Evolutionary conservation across 2,329 filamentous ascomycete genomes (phyloP).

Genomic region (Colletotrichum siamense): DNA sequence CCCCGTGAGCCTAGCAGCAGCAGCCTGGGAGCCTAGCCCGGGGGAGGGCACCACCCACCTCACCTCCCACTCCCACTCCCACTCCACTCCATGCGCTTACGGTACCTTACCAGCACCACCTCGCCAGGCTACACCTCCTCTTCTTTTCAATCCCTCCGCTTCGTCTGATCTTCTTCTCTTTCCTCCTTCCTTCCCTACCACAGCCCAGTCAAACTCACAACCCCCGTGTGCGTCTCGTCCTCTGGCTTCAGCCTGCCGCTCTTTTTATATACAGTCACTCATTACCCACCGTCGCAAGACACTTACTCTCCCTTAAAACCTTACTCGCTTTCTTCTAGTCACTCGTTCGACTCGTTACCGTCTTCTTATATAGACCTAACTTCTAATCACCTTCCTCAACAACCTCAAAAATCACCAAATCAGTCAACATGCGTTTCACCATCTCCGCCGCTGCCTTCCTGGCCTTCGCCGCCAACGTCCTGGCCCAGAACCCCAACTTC

Average conservation of each 20-base stretch:
- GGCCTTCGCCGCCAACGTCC: conserved; percentile 54
- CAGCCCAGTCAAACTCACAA: conserved; percentile 2
- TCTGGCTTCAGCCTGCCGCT: conserved; percentile 22
- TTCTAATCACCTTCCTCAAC: conserved; percentile 8
- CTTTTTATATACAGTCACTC: conserved; percentile 24
- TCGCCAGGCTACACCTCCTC: conserved; percentile 15
- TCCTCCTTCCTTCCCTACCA: conserved; percentile 8
- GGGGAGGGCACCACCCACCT: background rate
- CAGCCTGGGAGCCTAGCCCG: background rate
- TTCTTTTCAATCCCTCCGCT: conserved; percentile 15
- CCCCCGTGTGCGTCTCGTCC: conserved; percentile 9
- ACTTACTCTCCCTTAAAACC: conserved; percentile 1
- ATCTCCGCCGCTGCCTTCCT: conserved; percentile 52
- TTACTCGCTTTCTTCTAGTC: conserved; percentile 14
- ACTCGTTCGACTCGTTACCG: conserved; percentile 9
- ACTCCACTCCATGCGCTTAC: background rate
- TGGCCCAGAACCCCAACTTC: conserved; percentile 63
- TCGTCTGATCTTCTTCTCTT: conserved; percentile 16
- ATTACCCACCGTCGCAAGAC: conserved; percentile 16
- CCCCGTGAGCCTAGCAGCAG: conserved; percentile 9
- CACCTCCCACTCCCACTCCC: background rate
- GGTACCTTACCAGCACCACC: background rate
- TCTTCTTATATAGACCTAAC: conserved; percentile 11
- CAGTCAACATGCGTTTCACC: conserved; percentile 61
- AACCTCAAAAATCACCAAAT: conserved; percentile 17